Evolutionary conservation across 352 stramenopile species (phyloP), one percentile per base, ranked within the genome.

Genomic region (Phytophthora brassicae): DNA sequence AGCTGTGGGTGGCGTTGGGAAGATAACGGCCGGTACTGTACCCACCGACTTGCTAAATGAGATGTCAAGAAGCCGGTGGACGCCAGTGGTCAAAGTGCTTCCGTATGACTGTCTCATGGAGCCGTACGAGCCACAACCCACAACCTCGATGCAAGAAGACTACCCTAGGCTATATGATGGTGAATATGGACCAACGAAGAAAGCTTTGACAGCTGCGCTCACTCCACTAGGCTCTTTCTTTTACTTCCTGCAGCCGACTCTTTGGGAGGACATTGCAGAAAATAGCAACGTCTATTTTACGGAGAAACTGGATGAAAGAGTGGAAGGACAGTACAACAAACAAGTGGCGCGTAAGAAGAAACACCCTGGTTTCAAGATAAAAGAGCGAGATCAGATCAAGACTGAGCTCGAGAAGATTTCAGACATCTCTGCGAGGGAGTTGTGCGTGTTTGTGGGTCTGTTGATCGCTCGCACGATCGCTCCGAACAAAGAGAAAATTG

Each of bases 401-500:
- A 3, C n/a, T 0, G 38, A 45, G 2, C 29, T 65, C 0, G 20
- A 53, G 0, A 8, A 19, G 7, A 53, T 16, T 2, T 1, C 13
- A 17, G 29, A 16, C 12, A 46, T 65, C 4, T 31, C 57, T 20
- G 36, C 46, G 0, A 36, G 36, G 2, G 42, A 66, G 16, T 3
- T 66, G 28, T 60, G 47, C n/a, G 13, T 36, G 1, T 54, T 60
- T 1, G 20, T 66, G 0, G 48, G 58, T 0, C 23, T 60, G 8
- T 11, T 60, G 41, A 43, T 66, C 4, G 48, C 47, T 6, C 49
- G 58, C 9, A 50, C 28, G 1, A 50, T 66, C 17, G 38, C 14
- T 7, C 58, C 48, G 2, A 59, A 55, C n/a, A 66, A 60, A n/a
- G 41, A 60, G 13, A 59, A 50, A 9, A n/a, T 56, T 0, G 36